Conservation (phyloP, 129 eudicot species). For the Glebionis coronaria region DNA sequence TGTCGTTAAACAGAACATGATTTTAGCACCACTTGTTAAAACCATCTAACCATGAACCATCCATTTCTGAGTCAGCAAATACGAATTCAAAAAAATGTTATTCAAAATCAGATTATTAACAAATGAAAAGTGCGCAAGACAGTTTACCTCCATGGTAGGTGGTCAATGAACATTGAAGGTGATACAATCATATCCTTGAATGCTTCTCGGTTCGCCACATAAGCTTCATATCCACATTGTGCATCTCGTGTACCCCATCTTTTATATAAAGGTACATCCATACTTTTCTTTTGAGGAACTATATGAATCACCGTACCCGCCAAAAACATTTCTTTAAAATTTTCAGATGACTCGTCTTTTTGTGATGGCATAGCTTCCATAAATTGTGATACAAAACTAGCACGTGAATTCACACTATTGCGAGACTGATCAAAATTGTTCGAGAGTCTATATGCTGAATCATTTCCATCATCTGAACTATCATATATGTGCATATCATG, state of each 20-base stretch:
- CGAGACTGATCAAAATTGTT: constrained; percentile 24
- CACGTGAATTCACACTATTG: constrained; percentile 11
- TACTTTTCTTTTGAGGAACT: constrained; percentile 34
- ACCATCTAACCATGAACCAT: background rate
- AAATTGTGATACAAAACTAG: constrained; percentile 39
- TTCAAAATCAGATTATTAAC: constrained; percentile 3
- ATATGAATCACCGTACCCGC: constrained; percentile 61
- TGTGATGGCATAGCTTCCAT: constrained; percentile 47
- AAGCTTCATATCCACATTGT: constrained; percentile 46
- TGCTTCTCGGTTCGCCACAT: constrained; percentile 49
- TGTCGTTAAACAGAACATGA: background rate
- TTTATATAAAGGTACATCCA: constrained; percentile 41
- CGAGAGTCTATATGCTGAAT: constrained; percentile 28
- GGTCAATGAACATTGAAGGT: constrained; percentile 75
- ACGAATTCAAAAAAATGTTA: background rate
- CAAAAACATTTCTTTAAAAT: constrained; percentile 59
- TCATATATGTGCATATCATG: constrained; percentile 26
- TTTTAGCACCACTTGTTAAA: background rate
- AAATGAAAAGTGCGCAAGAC: background rate
- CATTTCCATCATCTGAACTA: constrained; percentile 19
- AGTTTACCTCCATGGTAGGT: constrained; percentile 72
- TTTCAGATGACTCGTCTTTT: constrained; percentile 26
- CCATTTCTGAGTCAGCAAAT: background rate
- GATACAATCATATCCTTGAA: constrained; percentile 67
- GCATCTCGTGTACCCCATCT: constrained; percentile 36